Percentiles rank a stretch among this genome's conserved stretches.
Conservation (phyloP, 495 filamentous ascomycete species). For the Neurospora sp. region DNA sequence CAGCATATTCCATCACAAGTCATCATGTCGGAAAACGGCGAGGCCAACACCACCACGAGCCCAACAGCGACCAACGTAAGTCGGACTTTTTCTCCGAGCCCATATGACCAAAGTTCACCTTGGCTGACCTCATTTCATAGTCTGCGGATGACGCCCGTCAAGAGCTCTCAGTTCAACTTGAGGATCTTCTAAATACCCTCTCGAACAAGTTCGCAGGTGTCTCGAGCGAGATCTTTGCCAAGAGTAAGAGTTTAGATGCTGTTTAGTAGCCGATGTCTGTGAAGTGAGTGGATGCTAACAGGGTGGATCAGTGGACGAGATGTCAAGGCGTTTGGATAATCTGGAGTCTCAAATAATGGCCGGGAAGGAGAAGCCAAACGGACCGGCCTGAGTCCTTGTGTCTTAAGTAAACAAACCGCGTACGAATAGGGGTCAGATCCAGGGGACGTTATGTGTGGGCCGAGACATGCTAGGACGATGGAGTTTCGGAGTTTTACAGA, state of each 20-base stretch:
- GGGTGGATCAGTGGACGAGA: slow-evolving; percentile 70
- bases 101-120: not conserved
- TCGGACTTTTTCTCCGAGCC: not conserved
- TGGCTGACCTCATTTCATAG: slow-evolving; percentile 6
- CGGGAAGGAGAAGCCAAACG: slow-evolving; percentile 31
- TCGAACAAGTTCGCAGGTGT: slow-evolving; percentile 75
- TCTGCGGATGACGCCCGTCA: slow-evolving; percentile 33
- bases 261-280: not conserved
- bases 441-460: not conserved
- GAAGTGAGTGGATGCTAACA: not conserved
- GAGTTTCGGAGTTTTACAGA: not conserved
- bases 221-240: slow-evolving; percentile 75
- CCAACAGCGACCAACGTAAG: slow-evolving; percentile 24
- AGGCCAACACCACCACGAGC: slow-evolving; percentile 12
- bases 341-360: slow-evolving; percentile 65
- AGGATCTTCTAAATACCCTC: slow-evolving; percentile 75
- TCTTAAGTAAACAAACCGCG: not conserved
- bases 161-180: slow-evolving; percentile 67
- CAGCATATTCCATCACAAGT: not conserved
- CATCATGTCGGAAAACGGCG: slow-evolving; percentile 22
- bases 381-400: slow-evolving; percentile 14
- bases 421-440: not conserved
- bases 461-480: not conserved
- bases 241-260: slow-evolving; percentile 49
- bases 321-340: slow-evolving; percentile 80